Conservation (phyloP, 148 eudicot genomes). For the Bassia scoparia region DNA sequence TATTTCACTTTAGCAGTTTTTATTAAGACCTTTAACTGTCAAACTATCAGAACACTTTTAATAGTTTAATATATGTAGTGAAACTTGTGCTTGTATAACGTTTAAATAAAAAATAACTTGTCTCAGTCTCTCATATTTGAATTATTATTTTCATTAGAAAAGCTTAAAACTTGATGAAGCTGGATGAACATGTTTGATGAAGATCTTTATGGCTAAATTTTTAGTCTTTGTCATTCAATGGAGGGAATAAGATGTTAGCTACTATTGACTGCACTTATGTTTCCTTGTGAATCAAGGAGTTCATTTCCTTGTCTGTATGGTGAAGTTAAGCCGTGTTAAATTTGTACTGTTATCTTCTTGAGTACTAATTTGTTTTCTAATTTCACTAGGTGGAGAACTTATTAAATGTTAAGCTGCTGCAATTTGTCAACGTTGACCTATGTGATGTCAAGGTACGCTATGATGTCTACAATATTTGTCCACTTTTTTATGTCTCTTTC, state of each 20-base stretch:
- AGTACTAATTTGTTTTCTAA: slow-evolving; percentile 23
- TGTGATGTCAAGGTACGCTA: slow-evolving; percentile 80
- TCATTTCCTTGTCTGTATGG: not conserved
- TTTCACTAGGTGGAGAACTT: slow-evolving; percentile 63
- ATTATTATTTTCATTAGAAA: no score
- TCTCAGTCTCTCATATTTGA: no score
- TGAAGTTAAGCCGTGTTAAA: not conserved
- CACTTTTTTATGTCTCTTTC: slow-evolving; percentile 1
- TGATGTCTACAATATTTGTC: slow-evolving; percentile 26
- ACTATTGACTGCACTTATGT: not conserved
- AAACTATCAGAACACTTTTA: no score
- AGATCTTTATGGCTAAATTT: not conserved
- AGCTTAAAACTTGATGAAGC: no score
- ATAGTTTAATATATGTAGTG: no score
- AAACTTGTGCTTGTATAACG: no score
- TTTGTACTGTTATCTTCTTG: not conserved
- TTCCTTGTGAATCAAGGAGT: not conserved
- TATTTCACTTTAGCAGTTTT: no score
- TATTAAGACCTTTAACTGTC: no score
- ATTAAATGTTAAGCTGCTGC: slow-evolving; percentile 60
- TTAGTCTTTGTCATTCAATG: not conserved
- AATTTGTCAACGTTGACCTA: slow-evolving; percentile 69
- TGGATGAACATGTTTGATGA: not conserved
- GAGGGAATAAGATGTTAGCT: not conserved
- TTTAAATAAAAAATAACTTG: not conserved